Percentiles rank a stretch among this genome's conserved stretches.
phyloP scores from a whole-genome alignment of 2,329 filamentous ascomycete genomes.

The Phaeosphaeria sp. region DNA sequence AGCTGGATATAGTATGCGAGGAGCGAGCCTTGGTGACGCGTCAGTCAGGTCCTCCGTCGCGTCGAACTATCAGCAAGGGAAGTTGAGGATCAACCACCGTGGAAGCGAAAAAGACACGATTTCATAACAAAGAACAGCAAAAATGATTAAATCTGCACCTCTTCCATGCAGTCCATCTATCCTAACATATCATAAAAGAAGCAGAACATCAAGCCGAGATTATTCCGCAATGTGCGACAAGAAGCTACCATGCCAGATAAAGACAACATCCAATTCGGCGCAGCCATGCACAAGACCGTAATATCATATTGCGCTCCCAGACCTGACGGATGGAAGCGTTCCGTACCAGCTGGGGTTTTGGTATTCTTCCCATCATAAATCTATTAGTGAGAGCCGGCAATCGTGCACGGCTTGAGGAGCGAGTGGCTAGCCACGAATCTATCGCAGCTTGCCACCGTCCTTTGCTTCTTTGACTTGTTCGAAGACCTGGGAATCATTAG shows the following conservation, averaged over 20 bases:
- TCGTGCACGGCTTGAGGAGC: constrained; percentile 2
- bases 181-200: not conserved
- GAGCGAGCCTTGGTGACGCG: not conserved
- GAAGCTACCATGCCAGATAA: constrained; percentile 8
- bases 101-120: not conserved
- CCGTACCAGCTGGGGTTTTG: constrained; percentile 31
- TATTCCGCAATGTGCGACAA: constrained; percentile 12
- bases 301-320: constrained; percentile 28
- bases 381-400: constrained; percentile 19
- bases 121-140: not conserved
- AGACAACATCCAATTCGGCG: constrained; percentile 18
- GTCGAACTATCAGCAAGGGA: not conserved
- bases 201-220: not conserved
- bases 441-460: constrained; percentile 51
- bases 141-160: constrained; percentile 3
- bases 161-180: not conserved
- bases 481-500: constrained; percentile 71
- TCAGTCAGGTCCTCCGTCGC: not conserved
- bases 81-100: not conserved
- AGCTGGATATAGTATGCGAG: not conserved
- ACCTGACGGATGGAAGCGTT: constrained; percentile 28
- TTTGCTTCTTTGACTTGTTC: constrained; percentile 82
- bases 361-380: constrained; percentile 30
- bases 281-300: constrained; percentile 18
- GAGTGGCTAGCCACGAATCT: constrained; percentile 18